A percentile compares a stretch with the other conserved stretches of the same genome.
Evolutionary conservation across 2,329 filamentous ascomycete genomes (phyloP).

Genomic region (Didymella glomerata): DNA sequence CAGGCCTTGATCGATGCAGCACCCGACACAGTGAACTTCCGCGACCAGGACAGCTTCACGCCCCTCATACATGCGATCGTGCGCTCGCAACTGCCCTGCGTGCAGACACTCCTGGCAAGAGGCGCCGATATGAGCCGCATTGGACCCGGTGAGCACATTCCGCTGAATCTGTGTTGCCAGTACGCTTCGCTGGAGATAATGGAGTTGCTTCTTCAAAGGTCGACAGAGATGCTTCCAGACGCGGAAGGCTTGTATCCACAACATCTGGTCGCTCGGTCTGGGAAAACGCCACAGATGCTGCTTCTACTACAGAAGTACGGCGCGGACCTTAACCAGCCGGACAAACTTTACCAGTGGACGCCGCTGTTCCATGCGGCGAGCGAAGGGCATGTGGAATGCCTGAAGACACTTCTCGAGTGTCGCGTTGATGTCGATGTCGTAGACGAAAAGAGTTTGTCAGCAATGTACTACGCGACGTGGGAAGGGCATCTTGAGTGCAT

Average conservation of each 20-base stretch:
- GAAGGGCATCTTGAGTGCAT: slow-evolving; percentile 96
- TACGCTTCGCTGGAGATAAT: slow-evolving; percentile 88
- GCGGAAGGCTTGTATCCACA: slow-evolving; percentile 97
- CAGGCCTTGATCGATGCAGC: slow-evolving; percentile 74
- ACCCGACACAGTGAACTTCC: slow-evolving; percentile 79
- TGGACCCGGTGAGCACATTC: slow-evolving; percentile 89
- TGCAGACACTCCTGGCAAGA: slow-evolving; percentile 76
- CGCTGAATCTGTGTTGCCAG: slow-evolving; percentile 93
- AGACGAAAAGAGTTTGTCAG: slow-evolving; percentile 91
- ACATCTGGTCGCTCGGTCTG: slow-evolving; percentile 90
- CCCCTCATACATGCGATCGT: slow-evolving; percentile 95
- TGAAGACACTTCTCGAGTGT: slow-evolving; percentile 80
- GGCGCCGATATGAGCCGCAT: slow-evolving; percentile 86
- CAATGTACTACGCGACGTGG: slow-evolving; percentile 99
- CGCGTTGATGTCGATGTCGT: slow-evolving; percentile 80
- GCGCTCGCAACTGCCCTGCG: slow-evolving; percentile 81
- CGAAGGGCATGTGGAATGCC: slow-evolving; percentile 89
- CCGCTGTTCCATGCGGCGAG: slow-evolving; percentile 95
- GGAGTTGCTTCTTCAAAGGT: slow-evolving; percentile 80
- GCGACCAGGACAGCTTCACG: slow-evolving; percentile 97
- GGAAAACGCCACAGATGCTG: slow-evolving; percentile 80
- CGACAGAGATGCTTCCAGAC: slow-evolving; percentile 86
- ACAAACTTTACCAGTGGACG: slow-evolving; percentile 98
- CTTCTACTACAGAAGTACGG: slow-evolving; percentile 84
- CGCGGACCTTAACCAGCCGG: slow-evolving; percentile 87